Conservation (phyloP, 2,329 filamentous ascomycete species). For the Aureobasidium sp. region DNA sequence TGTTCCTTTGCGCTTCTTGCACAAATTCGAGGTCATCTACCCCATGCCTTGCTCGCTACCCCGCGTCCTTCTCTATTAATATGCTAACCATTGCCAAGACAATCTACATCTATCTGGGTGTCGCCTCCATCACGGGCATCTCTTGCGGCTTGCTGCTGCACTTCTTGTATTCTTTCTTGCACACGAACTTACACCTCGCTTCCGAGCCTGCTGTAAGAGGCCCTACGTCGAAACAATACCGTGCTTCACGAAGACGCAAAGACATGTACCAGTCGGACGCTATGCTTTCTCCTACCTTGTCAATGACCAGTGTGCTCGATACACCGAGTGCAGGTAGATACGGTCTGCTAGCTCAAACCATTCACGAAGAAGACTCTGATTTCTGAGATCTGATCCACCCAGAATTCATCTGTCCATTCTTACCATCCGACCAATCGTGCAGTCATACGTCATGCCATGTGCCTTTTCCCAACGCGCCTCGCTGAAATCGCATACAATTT, state of each 20-base stretch:
- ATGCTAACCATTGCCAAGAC: conserved; percentile 29
- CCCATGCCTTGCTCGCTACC: not conserved
- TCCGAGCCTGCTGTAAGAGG: conserved; percentile 12
- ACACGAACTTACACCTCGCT: conserved; percentile 19
- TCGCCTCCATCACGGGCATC: conserved; percentile 59
- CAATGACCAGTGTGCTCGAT: conserved; percentile 21
- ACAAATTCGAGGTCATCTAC: conserved; percentile 42
- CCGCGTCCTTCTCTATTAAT: conserved; percentile 16
- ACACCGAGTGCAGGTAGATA: conserved; percentile 29
- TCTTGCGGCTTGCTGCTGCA: conserved; percentile 52
- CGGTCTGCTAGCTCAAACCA: conserved; percentile 55
- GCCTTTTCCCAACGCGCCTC: conserved; percentile 10
- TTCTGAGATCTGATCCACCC: conserved; percentile 25
- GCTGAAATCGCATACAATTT: conserved; percentile 5
- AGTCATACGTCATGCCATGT: conserved; percentile 4
- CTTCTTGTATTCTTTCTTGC: conserved; percentile 45
- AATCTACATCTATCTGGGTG: conserved; percentile 51
- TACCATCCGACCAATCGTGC: not conserved
- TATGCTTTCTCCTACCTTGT: conserved; percentile 16
- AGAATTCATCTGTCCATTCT: not conserved
- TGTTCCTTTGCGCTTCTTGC: conserved; percentile 43
- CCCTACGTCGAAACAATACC: conserved; percentile 26
- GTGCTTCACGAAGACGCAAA: conserved; percentile 22
- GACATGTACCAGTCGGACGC: conserved; percentile 17
- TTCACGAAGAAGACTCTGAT: conserved; percentile 57